A percentile compares a stretch with the other conserved stretches of the same genome.
Evolutionary conservation across 2,329 filamentous ascomycete genomes (phyloP).

Genomic region (Catunica adiposa): DNA sequence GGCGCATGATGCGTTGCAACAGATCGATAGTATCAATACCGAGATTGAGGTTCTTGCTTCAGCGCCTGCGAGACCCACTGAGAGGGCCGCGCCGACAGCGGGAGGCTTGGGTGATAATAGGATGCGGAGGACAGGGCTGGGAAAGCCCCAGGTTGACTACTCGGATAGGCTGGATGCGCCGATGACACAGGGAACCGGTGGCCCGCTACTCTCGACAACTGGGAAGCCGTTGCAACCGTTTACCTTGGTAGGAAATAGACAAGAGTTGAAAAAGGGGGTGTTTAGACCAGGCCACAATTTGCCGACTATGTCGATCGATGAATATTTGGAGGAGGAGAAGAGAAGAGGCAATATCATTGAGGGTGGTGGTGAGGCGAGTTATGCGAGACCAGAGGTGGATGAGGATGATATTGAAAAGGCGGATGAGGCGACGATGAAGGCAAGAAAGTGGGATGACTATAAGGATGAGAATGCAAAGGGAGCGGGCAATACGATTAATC

Average conservation of each 20-base stretch:
- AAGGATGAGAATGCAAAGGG: slow-evolving; percentile 76
- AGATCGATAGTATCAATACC: slow-evolving; percentile 70
- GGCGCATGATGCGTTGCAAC: slow-evolving; percentile 67
- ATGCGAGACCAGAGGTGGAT: slow-evolving; percentile 53
- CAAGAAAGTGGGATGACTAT: slow-evolving; percentile 88
- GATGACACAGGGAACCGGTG: slow-evolving; percentile 36
- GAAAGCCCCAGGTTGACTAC: slow-evolving; percentile 34
- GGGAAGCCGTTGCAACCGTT: slow-evolving; percentile 86
- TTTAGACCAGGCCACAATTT: slow-evolving; percentile 85
- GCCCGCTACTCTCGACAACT: slow-evolving; percentile 58
- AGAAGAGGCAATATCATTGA: slow-evolving; percentile 76
- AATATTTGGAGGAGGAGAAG: slow-evolving; percentile 87
- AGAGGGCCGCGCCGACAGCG: slow-evolving; percentile 26
- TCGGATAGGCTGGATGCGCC: slow-evolving; percentile 59
- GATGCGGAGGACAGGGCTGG: slow-evolving; percentile 18
- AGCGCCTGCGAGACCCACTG: slow-evolving; percentile 39
- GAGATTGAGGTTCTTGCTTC: slow-evolving; percentile 69
- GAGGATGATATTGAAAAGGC: slow-evolving; percentile 82
- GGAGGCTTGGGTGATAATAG: slow-evolving; percentile 31
- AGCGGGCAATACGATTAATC: slow-evolving; percentile 67
- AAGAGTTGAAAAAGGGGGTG: slow-evolving; percentile 61
- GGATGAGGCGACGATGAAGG: slow-evolving; percentile 84
- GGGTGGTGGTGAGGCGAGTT: slow-evolving; percentile 66
- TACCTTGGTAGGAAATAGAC: slow-evolving; percentile 62
- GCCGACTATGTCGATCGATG: slow-evolving; percentile 94